Conservation (phyloP, 1,284 basidiomycete genomes). For the Crepidotus sp. region DNA sequence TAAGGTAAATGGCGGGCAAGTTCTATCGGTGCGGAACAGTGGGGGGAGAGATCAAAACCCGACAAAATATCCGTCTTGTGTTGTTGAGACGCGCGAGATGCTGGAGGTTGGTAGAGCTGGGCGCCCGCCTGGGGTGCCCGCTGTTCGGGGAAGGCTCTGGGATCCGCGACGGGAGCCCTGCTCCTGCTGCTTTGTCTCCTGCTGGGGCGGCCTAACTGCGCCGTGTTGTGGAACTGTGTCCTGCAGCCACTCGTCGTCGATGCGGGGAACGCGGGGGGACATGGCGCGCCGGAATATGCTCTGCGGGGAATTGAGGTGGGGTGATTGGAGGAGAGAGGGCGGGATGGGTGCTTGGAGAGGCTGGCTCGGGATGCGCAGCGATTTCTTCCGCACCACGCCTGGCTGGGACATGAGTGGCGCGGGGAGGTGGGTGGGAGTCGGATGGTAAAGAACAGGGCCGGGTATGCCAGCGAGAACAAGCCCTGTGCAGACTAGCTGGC, state of each 20-base stretch:
- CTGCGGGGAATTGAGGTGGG: constrained; percentile 39
- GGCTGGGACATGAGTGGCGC: constrained; percentile 9
- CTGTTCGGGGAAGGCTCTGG: neutral
- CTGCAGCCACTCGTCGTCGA: constrained; percentile 50
- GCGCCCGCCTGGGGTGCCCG: constrained; percentile 1
- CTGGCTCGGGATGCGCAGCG: constrained; percentile 23
- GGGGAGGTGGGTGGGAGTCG: neutral
- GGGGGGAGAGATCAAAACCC: constrained; percentile 1
- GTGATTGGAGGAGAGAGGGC: constrained; percentile 46
- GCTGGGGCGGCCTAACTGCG: constrained; percentile 2
- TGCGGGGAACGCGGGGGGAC: constrained; percentile 31
- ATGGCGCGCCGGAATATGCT: constrained; percentile 38
- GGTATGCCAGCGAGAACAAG: neutral
- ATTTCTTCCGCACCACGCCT: constrained; percentile 13
- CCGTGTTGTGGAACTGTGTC: constrained; percentile 42
- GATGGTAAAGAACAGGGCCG: neutral
- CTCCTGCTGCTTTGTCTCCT: constrained; percentile 8
- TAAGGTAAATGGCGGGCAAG: constrained; percentile 4
- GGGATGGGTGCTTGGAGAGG: constrained; percentile 39
- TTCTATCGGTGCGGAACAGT: neutral
- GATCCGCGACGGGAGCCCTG: constrained; percentile 2
- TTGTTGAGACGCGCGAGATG: neutral
- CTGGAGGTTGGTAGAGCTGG: neutral
- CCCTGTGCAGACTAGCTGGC: constrained; percentile 12
- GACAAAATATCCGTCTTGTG: constrained; percentile 15